Base-by-base conservation (phyloP, 2,329 filamentous ascomycete genomes). In the Penicillium hordei region DNA sequence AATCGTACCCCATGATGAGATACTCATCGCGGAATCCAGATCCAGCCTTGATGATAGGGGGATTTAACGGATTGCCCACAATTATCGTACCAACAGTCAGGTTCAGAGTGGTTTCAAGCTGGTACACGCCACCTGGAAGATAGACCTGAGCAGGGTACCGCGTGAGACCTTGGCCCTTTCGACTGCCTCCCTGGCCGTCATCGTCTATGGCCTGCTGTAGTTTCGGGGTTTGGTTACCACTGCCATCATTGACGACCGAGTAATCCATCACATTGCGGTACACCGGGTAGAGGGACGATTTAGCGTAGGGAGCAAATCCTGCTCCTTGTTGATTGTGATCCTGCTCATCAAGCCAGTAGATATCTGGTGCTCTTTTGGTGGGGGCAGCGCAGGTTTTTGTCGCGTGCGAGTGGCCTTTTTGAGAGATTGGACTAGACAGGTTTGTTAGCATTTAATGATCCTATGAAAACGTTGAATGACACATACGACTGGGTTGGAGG, bases 251-350 rank as follows among this genome's bases (percentile, higher is more conserved):
- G 15, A 53, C 39, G 7, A 61, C 70, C 1, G 46, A 49, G 52
- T 72, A 72, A 40, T 68, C 59, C 59, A 65, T 62, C 2, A 66
- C 67, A 50, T 72, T 72, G 5, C 70, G 68, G 34, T 65, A 72
- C 0, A 72, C 69, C 0, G 64, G 60, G 43, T 72, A 72, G 0
- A 23, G 12, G 1, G 61, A 59, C 1, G 50, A 52, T 33, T 48
- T 53, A 8, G 55, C 55, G 5, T 65, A 64, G 5, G 69, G 68
- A 5, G 69, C 69, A 23, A 64, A 62, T 3, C 68, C 69, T 12
- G 67, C 58, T 3, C 59, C 65, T 7, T 52, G 21, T 23, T 62
- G 59, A 5, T 59, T 68, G 42, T 71, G 69, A 33, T 71, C 67
- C 33, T 69, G 64, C 8, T 60, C 49, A 19, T 66, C 65, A 5